phyloP scores from a whole-genome alignment of 2,329 filamentous ascomycete genomes.

The Thelonectria blattea region DNA sequence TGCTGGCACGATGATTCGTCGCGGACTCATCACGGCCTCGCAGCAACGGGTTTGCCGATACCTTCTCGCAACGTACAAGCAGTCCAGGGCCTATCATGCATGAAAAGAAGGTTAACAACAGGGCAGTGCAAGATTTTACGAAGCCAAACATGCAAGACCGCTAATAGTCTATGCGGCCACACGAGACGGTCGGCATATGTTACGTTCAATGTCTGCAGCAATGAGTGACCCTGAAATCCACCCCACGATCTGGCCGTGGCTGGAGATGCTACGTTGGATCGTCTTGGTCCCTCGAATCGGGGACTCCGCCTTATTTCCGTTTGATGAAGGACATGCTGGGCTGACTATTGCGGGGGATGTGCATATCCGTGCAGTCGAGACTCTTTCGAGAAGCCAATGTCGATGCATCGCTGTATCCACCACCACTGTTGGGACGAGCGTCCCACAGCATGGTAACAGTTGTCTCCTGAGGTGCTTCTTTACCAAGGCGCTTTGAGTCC shows the following conservation, averaged over 20 bases:
- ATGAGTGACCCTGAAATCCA: not conserved
- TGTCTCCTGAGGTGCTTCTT: not conserved
- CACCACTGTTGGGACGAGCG: no score
- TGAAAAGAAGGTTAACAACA: not conserved
- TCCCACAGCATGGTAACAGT: not conserved
- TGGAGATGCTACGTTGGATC: not conserved
- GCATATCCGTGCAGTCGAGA: not conserved
- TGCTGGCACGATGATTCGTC: not conserved
- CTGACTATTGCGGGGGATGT: not conserved
- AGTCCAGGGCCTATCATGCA: not conserved
- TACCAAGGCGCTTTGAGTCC: not conserved
- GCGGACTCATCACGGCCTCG: no score
- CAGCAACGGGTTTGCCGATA: not conserved
- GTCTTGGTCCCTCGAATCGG: not conserved
- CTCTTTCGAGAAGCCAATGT: not conserved
- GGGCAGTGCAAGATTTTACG: not conserved
- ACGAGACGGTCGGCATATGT: not conserved
- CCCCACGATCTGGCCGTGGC: not conserved
- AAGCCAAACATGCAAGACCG: not conserved
- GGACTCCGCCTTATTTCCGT: not conserved
- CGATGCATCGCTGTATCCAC: not conserved
- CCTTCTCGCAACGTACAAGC: not conserved
- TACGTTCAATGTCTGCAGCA: not conserved
- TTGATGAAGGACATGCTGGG: not conserved
- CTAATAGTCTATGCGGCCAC: not conserved